These are phyloP conservation scores for Phalaenopsis aphrodite DNA, from an alignment of 106 monocot species.

Conservation along the genomic window DNA sequence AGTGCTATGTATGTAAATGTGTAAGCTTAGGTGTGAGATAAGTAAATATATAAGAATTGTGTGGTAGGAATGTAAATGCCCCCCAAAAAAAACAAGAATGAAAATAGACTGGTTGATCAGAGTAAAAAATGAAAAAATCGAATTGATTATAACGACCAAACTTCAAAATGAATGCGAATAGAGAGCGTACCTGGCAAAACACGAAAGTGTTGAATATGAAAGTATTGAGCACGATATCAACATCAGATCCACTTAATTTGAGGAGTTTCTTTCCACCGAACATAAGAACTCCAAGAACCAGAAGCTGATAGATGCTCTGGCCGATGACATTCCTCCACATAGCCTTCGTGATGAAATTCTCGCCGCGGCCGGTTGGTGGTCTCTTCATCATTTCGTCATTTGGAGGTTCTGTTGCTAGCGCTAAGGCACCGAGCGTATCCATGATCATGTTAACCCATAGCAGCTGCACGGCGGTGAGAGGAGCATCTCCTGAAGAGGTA, in stretches of 20 bases:
- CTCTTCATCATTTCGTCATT: slow-evolving; percentile 82
- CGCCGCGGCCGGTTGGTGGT: slow-evolving; percentile 66
- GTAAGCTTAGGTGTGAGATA: too few species aligned
- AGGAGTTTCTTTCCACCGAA: slow-evolving; percentile 65
- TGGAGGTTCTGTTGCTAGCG: slow-evolving; percentile 94
- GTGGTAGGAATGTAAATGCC: too few species aligned
- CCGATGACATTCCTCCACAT: slow-evolving; percentile 98
- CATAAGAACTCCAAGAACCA: slow-evolving; percentile 75
- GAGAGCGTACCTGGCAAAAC: slow-evolving; percentile 79
- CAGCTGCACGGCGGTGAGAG: slow-evolving; percentile 96
- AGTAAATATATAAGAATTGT: too few species aligned
- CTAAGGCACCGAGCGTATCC: slow-evolving; percentile 96
- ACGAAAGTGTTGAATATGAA: slow-evolving; percentile 98
- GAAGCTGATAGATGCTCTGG: slow-evolving; percentile 85
- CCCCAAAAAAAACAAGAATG: too few species aligned
- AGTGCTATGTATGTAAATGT: too few species aligned
- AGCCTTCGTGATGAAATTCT: slow-evolving; percentile 60
- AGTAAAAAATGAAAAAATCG: too few species aligned
- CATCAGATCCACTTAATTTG: slow-evolving; percentile 42
- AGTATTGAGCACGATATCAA: slow-evolving; percentile 56
- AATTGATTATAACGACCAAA: neutral
- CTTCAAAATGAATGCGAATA: neutral
- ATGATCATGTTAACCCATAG: slow-evolving; percentile 99
- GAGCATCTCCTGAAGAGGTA: slow-evolving; percentile 52
- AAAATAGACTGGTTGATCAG: too few species aligned